Base-by-base conservation (phyloP, 169 alveolate genomes). In the Eimeria praecox region DNA sequence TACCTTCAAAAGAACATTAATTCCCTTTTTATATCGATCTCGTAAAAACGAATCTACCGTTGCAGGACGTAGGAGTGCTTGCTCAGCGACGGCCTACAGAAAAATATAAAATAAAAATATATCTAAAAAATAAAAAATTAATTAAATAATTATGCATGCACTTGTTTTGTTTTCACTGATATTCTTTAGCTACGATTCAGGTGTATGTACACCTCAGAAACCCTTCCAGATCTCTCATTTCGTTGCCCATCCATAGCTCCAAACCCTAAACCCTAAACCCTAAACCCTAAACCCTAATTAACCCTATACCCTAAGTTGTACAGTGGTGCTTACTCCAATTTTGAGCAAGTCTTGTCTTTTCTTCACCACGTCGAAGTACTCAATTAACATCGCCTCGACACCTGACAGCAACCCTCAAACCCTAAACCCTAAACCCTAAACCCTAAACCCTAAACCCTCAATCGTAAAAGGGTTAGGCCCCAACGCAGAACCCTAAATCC, bases 81-180 rank as follows among this genome's bases (percentile, higher is more conserved):
- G 90, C 12, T 90, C 95, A 8, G 95, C 95, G 24, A 90, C 77
- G n/a, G 64, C 89, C 95, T 90, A 90, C 16, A 40, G 24, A 83
- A 5, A 35, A 12, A 30, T n/a, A 24, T 66, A 66, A 66, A 5
- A 20, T 64, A 64, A 24, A 10, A 64, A 24, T 64, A 64, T 64
- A n/a, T 16, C 6, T 64, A 69, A 22, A 69, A 10, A 30, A 12
- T 20, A 69, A 30, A 30, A 40, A n/a, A 0, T n/a, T 10, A 69
- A n/a, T 10, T 9, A n/a, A 8, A 8, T 69, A 1, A 10, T 10
- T 0, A 4, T 3, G 14, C 80, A 14, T 12, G 2, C 62, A 52
- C 24, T 52, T 52, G 3, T n/a, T n/a, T 64, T 18, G 75, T 18
- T n/a, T 18, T 64, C 75, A n/a, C 75, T 4, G 56, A n/a, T n/a